Percentiles rank a stretch among this genome's conserved stretches.
Conservation (phyloP, 345 rosid species). For the Viola odorata region DNA sequence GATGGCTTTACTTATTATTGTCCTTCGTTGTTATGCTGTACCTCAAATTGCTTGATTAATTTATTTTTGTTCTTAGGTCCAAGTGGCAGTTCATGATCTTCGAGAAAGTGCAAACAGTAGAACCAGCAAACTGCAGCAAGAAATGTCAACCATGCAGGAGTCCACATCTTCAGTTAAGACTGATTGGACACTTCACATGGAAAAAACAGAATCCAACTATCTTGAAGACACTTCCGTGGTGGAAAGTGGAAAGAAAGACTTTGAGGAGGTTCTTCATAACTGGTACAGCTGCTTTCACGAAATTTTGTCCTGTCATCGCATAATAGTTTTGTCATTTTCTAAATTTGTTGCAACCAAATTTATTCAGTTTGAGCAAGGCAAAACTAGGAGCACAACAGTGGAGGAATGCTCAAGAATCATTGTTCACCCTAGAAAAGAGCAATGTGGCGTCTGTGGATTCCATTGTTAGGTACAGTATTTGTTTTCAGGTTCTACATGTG, state of each 20-base stretch:
- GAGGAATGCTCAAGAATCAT: constrained; percentile 82
- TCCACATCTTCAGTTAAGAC: constrained; percentile 65
- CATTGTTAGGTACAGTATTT: constrained; percentile 62
- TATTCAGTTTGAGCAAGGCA: constrained; percentile 66
- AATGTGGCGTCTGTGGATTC: constrained; percentile 86
- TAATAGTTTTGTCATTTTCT: constrained; percentile 6
- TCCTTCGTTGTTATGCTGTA: too few relatives aligned
- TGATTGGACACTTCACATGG: constrained; percentile 81
- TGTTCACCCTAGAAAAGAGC: constrained; percentile 65
- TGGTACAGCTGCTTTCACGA: constrained; percentile 42
- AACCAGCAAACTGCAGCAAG: constrained; percentile 72
- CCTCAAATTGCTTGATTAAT: not conserved
- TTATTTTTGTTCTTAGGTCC: constrained; percentile 46
- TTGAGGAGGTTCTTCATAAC: constrained; percentile 70
- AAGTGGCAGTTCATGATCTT: constrained; percentile 80
- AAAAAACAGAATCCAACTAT: constrained; percentile 66
- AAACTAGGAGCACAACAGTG: constrained; percentile 76
- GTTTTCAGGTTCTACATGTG: not conserved
- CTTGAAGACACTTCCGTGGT: constrained; percentile 64
- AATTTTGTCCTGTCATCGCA: constrained; percentile 3
- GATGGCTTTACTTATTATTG: too few relatives aligned
- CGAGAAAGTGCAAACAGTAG: constrained; percentile 67
- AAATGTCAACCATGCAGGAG: constrained; percentile 89
- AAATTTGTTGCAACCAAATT: constrained; percentile 16
- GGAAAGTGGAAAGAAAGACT: constrained; percentile 68